Conservation (phyloP, 2,329 filamentous ascomycete genomes). For the Ceratocystis harringtonii region DNA sequence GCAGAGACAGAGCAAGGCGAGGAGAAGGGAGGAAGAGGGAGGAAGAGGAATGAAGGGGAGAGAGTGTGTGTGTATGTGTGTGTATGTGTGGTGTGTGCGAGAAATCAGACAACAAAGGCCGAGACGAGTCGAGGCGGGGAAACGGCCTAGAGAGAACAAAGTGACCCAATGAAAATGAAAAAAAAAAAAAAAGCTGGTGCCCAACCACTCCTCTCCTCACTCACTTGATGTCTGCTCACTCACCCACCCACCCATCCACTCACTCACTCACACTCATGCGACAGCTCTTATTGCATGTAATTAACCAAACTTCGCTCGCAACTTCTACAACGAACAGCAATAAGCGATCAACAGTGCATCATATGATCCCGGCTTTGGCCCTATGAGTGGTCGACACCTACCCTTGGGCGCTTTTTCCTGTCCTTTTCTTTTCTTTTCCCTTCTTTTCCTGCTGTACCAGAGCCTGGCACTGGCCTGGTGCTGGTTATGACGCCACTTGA, state of each 20-base stretch:
- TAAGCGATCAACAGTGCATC: not conserved
- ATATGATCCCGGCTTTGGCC: not conserved
- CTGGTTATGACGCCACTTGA: constrained; percentile 2
- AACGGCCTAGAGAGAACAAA: not conserved
- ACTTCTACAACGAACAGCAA: not conserved
- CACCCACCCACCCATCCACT: no score
- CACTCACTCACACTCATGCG: not conserved
- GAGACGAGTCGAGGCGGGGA: not conserved
- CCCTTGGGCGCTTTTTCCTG: not conserved
- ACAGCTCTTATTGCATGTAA: no score
- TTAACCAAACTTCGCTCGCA: not conserved
- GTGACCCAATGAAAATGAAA: not conserved
- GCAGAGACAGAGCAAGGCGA: not conserved
- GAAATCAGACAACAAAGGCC: not conserved
- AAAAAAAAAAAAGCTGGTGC: not conserved
- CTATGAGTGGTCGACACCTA: not conserved
- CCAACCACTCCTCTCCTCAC: not conserved
- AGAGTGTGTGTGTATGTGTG: no score
- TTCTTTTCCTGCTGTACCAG: not conserved
- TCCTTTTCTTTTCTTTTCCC: not conserved
- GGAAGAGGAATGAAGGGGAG: not conserved
- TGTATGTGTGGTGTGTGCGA: no score
- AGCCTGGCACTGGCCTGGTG: constrained; percentile 1
- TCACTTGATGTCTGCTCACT: not conserved
- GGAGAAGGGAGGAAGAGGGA: not conserved